Evolutionary conservation across 768 basidiomycete species (phyloP), one percentile per base, ranked within the genome.

Genomic region (Mycena galopus): DNA sequence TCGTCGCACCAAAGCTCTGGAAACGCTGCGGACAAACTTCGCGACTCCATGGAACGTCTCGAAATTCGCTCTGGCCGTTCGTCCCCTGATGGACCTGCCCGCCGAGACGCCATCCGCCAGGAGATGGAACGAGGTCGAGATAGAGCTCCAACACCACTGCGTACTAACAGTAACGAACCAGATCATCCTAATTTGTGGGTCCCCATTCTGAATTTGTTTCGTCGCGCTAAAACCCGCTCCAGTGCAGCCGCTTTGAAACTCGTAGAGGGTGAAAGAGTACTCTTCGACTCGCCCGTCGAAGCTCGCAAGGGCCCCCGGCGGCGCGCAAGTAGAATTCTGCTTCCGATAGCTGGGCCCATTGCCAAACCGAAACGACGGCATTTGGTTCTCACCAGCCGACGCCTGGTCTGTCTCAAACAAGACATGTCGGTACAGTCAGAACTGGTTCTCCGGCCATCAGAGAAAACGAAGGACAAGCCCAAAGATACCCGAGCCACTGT

Each of bases 351-450:
- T 23, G 87, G 89, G 0, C 76, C 87, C 7, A 84, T 86, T 14
- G 84, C 85, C 70, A 86, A 87, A 69, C 79, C 86, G 9, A 91
- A 90, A 77, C 81, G 84, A 19, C 84, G 91, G 27, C 86, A 89
- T 72, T 76, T 92, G 11, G 80, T 92, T 37, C 80, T 92, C 57
- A 92, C 91, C 37, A 86, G 82, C n/a, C 82, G 82, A 32, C 85
- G 91, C 44, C 76, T 92, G 8, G 66, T 92, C 39, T 92, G 90
- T 66, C 77, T 92, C 35, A 92, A 92, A 79, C 81, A 82, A 69
- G 82, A 80, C 17, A 77, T 87, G 25, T 79, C 86, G 16, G 73
- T 91, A 55, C 91, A 91, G 75, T 83, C 81, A 6, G 90, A 92
- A 77, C 78, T 90, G n/a, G 78, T 79, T n/a, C 68, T 91, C 60